Percentiles rank a stretch among this genome's conserved stretches.
Evolutionary conservation across 164 flowering plant genomes (phyloP).

Genomic region (Euptelea pleiosperma): DNA sequence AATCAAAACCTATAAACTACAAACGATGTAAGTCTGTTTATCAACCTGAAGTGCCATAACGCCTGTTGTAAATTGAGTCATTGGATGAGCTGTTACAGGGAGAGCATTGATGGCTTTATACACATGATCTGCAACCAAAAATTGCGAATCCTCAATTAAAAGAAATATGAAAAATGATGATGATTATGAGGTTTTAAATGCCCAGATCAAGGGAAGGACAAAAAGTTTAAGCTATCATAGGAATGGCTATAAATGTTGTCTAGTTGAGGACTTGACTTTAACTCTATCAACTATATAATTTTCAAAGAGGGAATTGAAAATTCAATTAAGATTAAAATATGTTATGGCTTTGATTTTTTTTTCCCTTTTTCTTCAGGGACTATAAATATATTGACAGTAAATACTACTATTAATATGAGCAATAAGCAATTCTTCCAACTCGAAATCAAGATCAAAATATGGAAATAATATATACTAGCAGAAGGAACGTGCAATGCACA

Average conservation of each 20-base stretch:
- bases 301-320: too few relatives aligned
- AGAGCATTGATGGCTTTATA: conserved; percentile 79
- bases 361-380: too few relatives aligned
- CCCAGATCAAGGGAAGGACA: background rate
- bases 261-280: too few relatives aligned
- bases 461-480: too few relatives aligned
- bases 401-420: too few relatives aligned
- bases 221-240: background rate
- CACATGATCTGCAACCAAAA: conserved; percentile 68
- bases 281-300: too few relatives aligned
- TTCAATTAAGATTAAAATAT: too few relatives aligned
- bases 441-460: too few relatives aligned
- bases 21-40: background rate
- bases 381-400: too few relatives aligned
- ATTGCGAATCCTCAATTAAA: background rate
- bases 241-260: background rate
- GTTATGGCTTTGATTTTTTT: too few relatives aligned
- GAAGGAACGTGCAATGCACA: too few relatives aligned
- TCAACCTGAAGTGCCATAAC: conserved; percentile 98
- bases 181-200: background rate
- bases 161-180: background rate
- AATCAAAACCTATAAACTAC: background rate
- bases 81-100: conserved; percentile 85
- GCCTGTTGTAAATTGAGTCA: conserved; percentile 95
- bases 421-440: too few relatives aligned